Evolutionary conservation across 495 filamentous ascomycete genomes (phyloP).

Genomic region (Penicillium silybi): DNA sequence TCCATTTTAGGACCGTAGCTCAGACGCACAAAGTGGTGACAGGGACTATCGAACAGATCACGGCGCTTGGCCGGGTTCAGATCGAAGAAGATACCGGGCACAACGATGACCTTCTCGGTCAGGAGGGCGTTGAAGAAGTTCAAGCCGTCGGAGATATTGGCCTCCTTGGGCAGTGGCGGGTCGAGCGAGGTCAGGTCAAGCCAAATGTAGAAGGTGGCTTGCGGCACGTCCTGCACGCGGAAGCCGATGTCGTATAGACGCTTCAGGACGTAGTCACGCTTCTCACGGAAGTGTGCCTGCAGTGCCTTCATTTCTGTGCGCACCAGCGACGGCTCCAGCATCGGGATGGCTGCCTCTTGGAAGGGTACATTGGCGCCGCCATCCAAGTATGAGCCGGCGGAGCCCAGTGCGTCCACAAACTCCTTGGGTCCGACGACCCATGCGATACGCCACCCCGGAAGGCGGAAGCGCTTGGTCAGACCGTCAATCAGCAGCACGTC

Average conservation of each 20-base stretch:
- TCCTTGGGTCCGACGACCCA: conserved; percentile 96
- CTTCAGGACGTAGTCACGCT: conserved; percentile 82
- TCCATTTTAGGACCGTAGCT: conserved; percentile 92
- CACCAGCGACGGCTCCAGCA: conserved; percentile 82
- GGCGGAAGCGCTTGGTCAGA: conserved; percentile 92
- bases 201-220: conserved; percentile 94
- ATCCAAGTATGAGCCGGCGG: conserved; percentile 92
- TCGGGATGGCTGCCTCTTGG: conserved; percentile 87
- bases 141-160: conserved; percentile 80
- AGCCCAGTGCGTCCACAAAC: conserved; percentile 90
- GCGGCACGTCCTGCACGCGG: conserved; percentile 68
- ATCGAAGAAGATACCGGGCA: conserved; percentile 82
- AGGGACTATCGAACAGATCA: conserved; percentile 91
- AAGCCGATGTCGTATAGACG: conserved; percentile 83
- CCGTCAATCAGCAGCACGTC: conserved; percentile 93
- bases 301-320: conserved; percentile 84
- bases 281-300: conserved; percentile 80
- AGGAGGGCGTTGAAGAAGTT: conserved; percentile 96
- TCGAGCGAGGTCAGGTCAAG: conserved; percentile 56
- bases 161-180: conserved; percentile 36
- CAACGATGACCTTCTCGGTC: conserved; percentile 89
- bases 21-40: conserved; percentile 90
- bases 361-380: conserved; percentile 93
- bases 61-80: conserved; percentile 85
- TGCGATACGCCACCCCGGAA: conserved; percentile 94